Percentiles rank a stretch among this genome's conserved stretches.
Conservation (phyloP, 2,329 filamentous ascomycete genomes). For the Malbranchea zuffiana region DNA sequence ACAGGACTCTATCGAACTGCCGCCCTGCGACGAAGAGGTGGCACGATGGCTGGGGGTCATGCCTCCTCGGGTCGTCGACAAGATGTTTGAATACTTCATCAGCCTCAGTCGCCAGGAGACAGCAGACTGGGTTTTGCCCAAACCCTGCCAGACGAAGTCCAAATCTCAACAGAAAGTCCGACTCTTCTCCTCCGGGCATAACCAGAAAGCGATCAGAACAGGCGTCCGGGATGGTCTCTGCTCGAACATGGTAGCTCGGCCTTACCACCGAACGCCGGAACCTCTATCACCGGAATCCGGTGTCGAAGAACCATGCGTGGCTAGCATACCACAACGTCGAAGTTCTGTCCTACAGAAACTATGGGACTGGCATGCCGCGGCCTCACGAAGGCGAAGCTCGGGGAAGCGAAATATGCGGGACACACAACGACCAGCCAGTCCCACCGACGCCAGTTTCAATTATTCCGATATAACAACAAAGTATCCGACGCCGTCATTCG, state of each 20-base stretch:
- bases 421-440: too few species aligned
- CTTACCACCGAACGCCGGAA: neutral
- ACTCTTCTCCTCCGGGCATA: neutral
- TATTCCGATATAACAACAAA: neutral
- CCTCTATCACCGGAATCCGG: slow-evolving; percentile 6
- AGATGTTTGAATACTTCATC: slow-evolving; percentile 12
- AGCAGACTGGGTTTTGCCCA: neutral
- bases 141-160: neutral
- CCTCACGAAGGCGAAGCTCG: too few species aligned
- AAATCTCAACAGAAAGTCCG: neutral
- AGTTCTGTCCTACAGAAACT: slow-evolving; percentile 6
- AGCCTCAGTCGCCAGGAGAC: slow-evolving; percentile 3
- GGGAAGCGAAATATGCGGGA: slow-evolving; percentile 3
- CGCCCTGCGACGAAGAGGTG: slow-evolving; percentile 12
- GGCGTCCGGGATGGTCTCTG: slow-evolving; percentile 3
- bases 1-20: slow-evolving; percentile 2
- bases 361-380: slow-evolving; percentile 6
- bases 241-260: slow-evolving; percentile 1
- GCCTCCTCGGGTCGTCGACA: slow-evolving; percentile 12
- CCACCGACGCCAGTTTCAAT: too few species aligned
- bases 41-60: slow-evolving; percentile 13
- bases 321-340: neutral
- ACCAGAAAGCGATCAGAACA: neutral
- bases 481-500: too few species aligned
- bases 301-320: neutral